phyloP scores from a whole-genome alignment of 306 rosid species.

The Rosa lucieae region DNA sequence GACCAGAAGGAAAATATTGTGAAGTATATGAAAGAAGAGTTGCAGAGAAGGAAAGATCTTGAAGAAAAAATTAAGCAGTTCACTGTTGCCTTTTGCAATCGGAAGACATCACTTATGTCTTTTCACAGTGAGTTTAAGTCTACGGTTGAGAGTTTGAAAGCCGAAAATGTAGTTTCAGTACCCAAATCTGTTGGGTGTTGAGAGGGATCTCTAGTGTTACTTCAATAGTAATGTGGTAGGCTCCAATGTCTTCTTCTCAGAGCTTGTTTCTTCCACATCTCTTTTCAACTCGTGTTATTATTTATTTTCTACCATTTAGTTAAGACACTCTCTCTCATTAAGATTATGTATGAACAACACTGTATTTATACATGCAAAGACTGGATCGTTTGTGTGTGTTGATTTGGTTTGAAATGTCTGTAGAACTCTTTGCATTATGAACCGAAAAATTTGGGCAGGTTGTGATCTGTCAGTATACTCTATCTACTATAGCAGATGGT shows the following conservation, averaged over 20 bases:
- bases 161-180: conserved; percentile 37
- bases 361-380: neutral
- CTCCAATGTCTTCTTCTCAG: neutral
- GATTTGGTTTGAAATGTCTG: neutral
- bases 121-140: conserved; percentile 62
- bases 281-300: neutral
- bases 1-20: conserved; percentile 60
- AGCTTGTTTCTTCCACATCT: conserved; percentile 4
- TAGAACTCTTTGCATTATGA: neutral
- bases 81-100: conserved; percentile 55
- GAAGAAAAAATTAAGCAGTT: conserved; percentile 74
- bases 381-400: neutral
- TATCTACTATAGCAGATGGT: neutral
- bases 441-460: neutral
- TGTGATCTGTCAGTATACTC: neutral
- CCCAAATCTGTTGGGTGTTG: conserved; percentile 49
- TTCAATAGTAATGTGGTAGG: neutral
- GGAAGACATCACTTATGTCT: conserved; percentile 58
- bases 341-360: neutral
- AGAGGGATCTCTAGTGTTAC: neutral
- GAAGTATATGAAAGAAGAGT: conserved; percentile 60
- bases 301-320: neutral
- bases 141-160: conserved; percentile 50
- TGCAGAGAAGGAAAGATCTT: conserved; percentile 68
- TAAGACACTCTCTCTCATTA: neutral